Conservation (phyloP, 768 basidiomycete genomes). For the Filobasidium floriforme region DNA sequence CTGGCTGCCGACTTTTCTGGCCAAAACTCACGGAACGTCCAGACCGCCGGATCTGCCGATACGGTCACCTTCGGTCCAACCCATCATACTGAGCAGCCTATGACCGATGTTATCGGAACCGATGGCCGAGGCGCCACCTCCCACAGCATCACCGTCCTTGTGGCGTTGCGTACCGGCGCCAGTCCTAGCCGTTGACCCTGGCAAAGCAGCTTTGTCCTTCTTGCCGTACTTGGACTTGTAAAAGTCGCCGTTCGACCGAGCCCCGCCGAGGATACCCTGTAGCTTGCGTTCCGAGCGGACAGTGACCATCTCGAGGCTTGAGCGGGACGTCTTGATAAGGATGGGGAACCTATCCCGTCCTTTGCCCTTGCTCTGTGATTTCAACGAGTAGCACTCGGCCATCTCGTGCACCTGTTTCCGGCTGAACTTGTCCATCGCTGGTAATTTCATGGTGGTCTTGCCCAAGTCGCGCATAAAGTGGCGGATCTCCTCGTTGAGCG, state of each 20-base stretch:
- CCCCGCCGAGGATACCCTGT: slow-evolving; percentile 42
- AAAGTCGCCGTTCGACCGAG: slow-evolving; percentile 36
- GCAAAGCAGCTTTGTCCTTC: slow-evolving; percentile 40
- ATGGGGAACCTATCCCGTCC: slow-evolving; percentile 69
- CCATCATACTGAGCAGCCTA: slow-evolving; percentile 78
- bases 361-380: slow-evolving; percentile 63
- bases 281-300: slow-evolving; percentile 56
- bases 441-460: slow-evolving; percentile 57
- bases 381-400: slow-evolving; percentile 68
- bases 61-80: slow-evolving; percentile 73
- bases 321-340: slow-evolving; percentile 60
- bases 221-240: slow-evolving; percentile 44
- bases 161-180: slow-evolving; percentile 50
- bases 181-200: slow-evolving; percentile 28
- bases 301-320: slow-evolving; percentile 49
- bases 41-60: slow-evolving; percentile 64
- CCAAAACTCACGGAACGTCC: slow-evolving; percentile 53
- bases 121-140: slow-evolving; percentile 74
- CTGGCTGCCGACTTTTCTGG: not conserved
- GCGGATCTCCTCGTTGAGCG: slow-evolving; percentile 52
- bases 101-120: slow-evolving; percentile 75
- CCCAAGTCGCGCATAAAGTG: slow-evolving; percentile 59
- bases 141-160: slow-evolving; percentile 79
- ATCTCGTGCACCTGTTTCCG: slow-evolving; percentile 71
- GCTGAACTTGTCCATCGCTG: slow-evolving; percentile 66